Conservation (phyloP, 2,329 filamentous ascomycete species). For the Bipolaris gigantea region DNA sequence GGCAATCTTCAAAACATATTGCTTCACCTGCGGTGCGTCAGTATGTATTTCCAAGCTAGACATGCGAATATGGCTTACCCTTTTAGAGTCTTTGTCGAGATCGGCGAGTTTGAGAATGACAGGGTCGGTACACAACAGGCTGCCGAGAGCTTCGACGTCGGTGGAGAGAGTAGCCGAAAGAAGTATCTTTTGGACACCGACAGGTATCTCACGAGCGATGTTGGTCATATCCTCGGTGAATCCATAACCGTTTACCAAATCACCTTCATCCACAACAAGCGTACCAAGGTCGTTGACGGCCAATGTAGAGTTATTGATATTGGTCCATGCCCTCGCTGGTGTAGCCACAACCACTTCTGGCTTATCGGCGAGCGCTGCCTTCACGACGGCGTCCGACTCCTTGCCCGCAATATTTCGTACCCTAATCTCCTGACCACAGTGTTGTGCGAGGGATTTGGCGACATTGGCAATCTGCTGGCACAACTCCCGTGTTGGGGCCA, state of each 20-base stretch:
- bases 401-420: constrained; percentile 88
- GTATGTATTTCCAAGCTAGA: not conserved
- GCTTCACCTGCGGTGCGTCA: constrained; percentile 59
- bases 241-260: constrained; percentile 89
- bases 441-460: constrained; percentile 74
- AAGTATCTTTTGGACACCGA: constrained; percentile 84
- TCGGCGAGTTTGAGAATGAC: constrained; percentile 81
- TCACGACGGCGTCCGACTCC: constrained; percentile 84
- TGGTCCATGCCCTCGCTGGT: constrained; percentile 78
- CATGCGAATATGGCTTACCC: constrained; percentile 27
- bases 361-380: constrained; percentile 78
- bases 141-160: constrained; percentile 83
- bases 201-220: constrained; percentile 75
- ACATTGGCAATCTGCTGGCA: constrained; percentile 86
- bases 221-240: constrained; percentile 88
- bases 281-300: constrained; percentile 68
- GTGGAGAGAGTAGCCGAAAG: constrained; percentile 91
- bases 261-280: constrained; percentile 89
- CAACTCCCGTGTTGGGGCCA: constrained; percentile 92
- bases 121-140: constrained; percentile 81
- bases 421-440: constrained; percentile 81
- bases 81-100: constrained; percentile 73
- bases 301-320: constrained; percentile 72
- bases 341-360: constrained; percentile 93
- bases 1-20: constrained; percentile 89